phyloP scores from a whole-genome alignment of 2,329 filamentous ascomycete genomes.

The Trichoderma guizhouense region DNA sequence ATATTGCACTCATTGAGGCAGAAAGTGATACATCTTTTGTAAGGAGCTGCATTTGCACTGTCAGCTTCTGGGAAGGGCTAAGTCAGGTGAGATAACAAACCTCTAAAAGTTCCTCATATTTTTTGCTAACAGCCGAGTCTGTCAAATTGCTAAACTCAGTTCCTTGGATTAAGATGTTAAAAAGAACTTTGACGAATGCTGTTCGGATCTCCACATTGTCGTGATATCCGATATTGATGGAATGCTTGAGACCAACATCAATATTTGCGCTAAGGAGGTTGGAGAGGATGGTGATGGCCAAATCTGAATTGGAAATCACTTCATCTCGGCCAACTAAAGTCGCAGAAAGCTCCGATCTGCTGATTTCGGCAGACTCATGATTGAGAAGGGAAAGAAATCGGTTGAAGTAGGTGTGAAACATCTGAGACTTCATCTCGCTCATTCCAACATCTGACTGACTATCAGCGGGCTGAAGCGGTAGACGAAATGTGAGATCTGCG shows the following conservation, averaged over 20 bases:
- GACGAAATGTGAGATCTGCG: conserved; percentile 62
- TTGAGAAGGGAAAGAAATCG: conserved; percentile 64
- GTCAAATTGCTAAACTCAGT: conserved; percentile 68
- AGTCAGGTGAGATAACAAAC: conserved; percentile 25
- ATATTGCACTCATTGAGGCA: conserved; percentile 61
- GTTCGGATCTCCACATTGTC: conserved; percentile 67
- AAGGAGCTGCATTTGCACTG: conserved; percentile 45
- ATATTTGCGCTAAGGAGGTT: conserved; percentile 69
- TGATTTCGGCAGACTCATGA: conserved; percentile 48
- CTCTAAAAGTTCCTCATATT: conserved; percentile 63
- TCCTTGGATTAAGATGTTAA: conserved; percentile 68
- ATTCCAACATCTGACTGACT: conserved; percentile 63
- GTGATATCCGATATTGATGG: conserved; percentile 66
- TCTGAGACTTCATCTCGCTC: conserved; percentile 66
- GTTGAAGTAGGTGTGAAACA: conserved; percentile 71
- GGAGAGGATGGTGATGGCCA: conserved; percentile 65
- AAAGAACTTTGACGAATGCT: conserved; percentile 66
- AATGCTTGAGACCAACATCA: conserved; percentile 68
- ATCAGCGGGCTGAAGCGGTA: conserved; percentile 64
- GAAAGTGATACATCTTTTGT: conserved; percentile 61
- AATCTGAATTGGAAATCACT: conserved; percentile 53
- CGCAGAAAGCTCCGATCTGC: conserved; percentile 27
- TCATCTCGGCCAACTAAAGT: conserved; percentile 50
- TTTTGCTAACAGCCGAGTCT: conserved; percentile 63
- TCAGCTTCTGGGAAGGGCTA: not conserved